phyloP scores from a whole-genome alignment of 192 early-diverging fungal species.

The Backusella macrospora region DNA sequence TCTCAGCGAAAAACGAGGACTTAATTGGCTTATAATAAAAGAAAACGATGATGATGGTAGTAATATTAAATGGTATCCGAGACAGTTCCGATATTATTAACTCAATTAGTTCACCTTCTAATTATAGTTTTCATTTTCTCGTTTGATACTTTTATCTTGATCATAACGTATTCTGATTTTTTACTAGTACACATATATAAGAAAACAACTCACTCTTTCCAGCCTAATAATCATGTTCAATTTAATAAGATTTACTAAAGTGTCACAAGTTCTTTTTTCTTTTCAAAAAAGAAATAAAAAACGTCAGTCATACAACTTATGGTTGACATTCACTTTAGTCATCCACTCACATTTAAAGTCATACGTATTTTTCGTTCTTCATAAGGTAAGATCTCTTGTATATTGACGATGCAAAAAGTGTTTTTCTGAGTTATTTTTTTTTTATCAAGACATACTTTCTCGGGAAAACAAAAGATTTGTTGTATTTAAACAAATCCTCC shows the following conservation, averaged over 20 bases:
- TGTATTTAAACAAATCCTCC: not conserved
- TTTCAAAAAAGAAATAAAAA: not conserved
- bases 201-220: not conserved
- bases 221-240: not conserved
- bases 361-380: not conserved
- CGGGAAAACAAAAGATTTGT: not conserved
- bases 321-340: not conserved
- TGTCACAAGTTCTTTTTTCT: not conserved
- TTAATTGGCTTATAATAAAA: too few relatives aligned
- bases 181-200: not conserved
- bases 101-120: not conserved
- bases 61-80: not conserved
- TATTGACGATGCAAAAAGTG: not conserved
- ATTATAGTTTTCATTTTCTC: not conserved
- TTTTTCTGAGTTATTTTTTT: not conserved
- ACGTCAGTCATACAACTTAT: not conserved
- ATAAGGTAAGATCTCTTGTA: not conserved
- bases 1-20: too few relatives aligned
- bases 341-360: slow-evolving; percentile 11
- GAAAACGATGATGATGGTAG: too few relatives aligned
- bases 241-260: not conserved
- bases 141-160: not conserved
- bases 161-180: not conserved
- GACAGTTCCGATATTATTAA: not conserved
- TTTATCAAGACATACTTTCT: not conserved